phyloP scores from a whole-genome alignment of 345 rosid genomes.

The Gossypium arboreum region DNA sequence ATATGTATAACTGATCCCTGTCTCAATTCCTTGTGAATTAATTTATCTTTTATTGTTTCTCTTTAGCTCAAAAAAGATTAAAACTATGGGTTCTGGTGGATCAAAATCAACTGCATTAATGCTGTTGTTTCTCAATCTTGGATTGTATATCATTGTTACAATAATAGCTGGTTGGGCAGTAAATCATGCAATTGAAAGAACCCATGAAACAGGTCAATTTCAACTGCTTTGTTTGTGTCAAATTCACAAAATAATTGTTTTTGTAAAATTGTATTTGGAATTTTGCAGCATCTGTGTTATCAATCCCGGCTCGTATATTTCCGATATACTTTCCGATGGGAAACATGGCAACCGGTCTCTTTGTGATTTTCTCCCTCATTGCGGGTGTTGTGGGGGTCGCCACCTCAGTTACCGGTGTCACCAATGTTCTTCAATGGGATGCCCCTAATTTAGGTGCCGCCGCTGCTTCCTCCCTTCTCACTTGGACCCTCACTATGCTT shows the following conservation, averaged over 20 bases:
- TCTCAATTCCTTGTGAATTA: not conserved
- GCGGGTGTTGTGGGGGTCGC: slow-evolving; percentile 76
- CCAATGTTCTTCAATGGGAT: slow-evolving; percentile 42
- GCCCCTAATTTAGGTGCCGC: slow-evolving; percentile 57
- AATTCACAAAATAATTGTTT: not conserved
- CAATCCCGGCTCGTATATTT: slow-evolving; percentile 68
- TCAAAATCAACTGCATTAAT: slow-evolving; percentile 58
- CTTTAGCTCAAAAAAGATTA: not conserved
- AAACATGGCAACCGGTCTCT: slow-evolving; percentile 77
- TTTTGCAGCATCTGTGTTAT: slow-evolving; percentile 57
- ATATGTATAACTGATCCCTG: not conserved
- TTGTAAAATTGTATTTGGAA: not conserved
- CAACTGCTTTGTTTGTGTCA: not conserved
- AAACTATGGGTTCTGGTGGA: slow-evolving; percentile 57
- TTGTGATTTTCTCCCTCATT: slow-evolving; percentile 63
- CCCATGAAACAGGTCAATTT: slow-evolving; percentile 59
- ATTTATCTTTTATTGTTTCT: not conserved
- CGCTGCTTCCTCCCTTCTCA: slow-evolving; percentile 55
- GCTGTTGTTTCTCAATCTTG: slow-evolving; percentile 63
- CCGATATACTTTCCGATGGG: slow-evolving; percentile 84
- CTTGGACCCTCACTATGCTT: slow-evolving; percentile 66
- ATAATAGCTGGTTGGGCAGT: slow-evolving; percentile 70
- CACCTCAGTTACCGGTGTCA: slow-evolving; percentile 57
- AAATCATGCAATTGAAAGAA: slow-evolving; percentile 59
- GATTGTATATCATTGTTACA: slow-evolving; percentile 58